A percentile compares a stretch with the other conserved stretches of the same genome.
These are phyloP conservation scores for Eragrostis tef DNA, from an alignment of 202 grass and related monocot species.

Conservation along the genomic window DNA sequence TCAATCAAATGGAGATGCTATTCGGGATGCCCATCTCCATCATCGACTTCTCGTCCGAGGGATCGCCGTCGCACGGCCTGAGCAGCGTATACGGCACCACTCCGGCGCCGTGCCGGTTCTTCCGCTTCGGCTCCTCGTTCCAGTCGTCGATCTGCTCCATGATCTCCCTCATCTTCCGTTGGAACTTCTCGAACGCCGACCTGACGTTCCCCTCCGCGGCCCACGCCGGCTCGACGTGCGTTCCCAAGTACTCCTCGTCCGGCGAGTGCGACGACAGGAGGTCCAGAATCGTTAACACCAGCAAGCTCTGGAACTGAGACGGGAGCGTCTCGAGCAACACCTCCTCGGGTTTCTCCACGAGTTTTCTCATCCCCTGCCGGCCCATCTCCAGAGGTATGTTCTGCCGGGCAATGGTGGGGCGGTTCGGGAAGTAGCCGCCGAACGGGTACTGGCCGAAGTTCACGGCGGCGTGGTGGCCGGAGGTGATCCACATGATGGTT, in stretches of 20 bases:
- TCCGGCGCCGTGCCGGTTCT: constrained; percentile 59
- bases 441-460: constrained; percentile 76
- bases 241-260: constrained; percentile 66
- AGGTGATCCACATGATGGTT: constrained; percentile 80
- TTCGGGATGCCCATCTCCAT: constrained; percentile 64
- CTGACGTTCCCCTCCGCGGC: constrained; percentile 32
- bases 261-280: constrained; percentile 55
- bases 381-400: constrained; percentile 58
- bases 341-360: constrained; percentile 45
- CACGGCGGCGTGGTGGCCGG: constrained; percentile 72
- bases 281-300: constrained; percentile 47
- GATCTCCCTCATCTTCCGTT: constrained; percentile 51
- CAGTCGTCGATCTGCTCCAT: constrained; percentile 46
- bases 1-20: constrained; percentile 63
- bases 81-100: constrained; percentile 59
- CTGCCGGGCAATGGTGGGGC: constrained; percentile 51
- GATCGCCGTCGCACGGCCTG: constrained; percentile 38
- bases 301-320: constrained; percentile 48
- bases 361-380: not conserved
- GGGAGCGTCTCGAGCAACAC: constrained; percentile 49
- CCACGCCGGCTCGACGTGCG: constrained; percentile 49
- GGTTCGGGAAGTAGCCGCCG: constrained; percentile 74
- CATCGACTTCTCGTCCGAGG: constrained; percentile 9
- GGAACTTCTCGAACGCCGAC: constrained; percentile 52
- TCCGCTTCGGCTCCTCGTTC: constrained; percentile 15